phyloP scores from a whole-genome alignment of 1,139 yeast species.

The Nematodospora anomalae region DNA sequence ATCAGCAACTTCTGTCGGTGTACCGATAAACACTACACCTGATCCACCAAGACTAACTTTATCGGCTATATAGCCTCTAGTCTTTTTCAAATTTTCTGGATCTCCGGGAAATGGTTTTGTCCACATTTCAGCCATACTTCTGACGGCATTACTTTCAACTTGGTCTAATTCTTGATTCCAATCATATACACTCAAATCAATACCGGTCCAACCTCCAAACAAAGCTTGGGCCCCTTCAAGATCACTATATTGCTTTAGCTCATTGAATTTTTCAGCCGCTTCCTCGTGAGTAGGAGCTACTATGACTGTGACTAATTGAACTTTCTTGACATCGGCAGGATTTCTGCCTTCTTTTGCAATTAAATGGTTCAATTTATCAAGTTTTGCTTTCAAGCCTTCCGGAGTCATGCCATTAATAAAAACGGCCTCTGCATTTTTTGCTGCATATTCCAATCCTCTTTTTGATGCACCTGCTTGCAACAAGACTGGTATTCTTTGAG shows the following conservation, averaged over 20 bases:
- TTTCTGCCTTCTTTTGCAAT: conserved; percentile 32
- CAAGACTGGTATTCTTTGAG: conserved; percentile 43
- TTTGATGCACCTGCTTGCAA: conserved; percentile 49
- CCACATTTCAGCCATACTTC: conserved; percentile 29
- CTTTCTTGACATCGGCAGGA: conserved; percentile 30
- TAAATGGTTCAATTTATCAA: conserved; percentile 25
- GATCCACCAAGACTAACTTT: conserved; percentile 25
- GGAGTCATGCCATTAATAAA: conserved; percentile 35
- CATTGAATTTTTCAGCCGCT: conserved; percentile 30
- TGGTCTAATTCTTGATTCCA: conserved; percentile 29
- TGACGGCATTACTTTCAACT: conserved; percentile 28
- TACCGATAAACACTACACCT: conserved; percentile 25
- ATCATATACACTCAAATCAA: conserved; percentile 29
- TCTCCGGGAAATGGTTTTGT: conserved; percentile 29
- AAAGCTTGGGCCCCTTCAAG: conserved; percentile 37
- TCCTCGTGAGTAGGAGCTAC: conserved; percentile 36
- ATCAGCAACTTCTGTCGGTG: conserved; percentile 28
- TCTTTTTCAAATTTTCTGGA: conserved; percentile 23
- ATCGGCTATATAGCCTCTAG: conserved; percentile 25
- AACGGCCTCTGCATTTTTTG: conserved; percentile 44
- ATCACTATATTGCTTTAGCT: conserved; percentile 29
- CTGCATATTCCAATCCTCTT: conserved; percentile 42
- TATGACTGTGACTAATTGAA: conserved; percentile 30
- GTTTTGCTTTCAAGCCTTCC: conserved; percentile 26
- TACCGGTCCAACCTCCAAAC: conserved; percentile 37